phyloP scores from a whole-genome alignment of 768 basidiomycete genomes.

The Panaeolus papilionaceus region DNA sequence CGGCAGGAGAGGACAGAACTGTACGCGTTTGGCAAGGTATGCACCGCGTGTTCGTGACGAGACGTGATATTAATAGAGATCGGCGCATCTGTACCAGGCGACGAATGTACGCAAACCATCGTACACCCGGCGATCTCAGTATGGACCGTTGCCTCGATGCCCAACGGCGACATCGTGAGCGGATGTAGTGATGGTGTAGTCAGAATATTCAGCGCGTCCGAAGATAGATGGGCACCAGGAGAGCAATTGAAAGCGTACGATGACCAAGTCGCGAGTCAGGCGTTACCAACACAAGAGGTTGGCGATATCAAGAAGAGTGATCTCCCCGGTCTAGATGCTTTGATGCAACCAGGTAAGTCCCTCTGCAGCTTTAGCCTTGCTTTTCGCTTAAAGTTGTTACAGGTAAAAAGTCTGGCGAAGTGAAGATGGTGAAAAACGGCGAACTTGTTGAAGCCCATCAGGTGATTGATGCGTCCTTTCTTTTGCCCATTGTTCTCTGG shows the following conservation, averaged over 20 bases:
- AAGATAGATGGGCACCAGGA: conserved; percentile 75
- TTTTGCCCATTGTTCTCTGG: conserved; percentile 9
- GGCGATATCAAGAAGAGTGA: conserved; percentile 95
- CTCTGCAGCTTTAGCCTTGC: not conserved
- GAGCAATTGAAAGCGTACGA: conserved; percentile 75
- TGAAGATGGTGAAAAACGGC: conserved; percentile 87
- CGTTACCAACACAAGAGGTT: conserved; percentile 84
- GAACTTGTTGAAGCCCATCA: conserved; percentile 90
- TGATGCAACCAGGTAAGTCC: conserved; percentile 71
- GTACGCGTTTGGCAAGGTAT: conserved; percentile 90
- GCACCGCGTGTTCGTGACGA: conserved; percentile 26
- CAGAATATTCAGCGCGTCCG: conserved; percentile 80
- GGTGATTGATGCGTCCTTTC: conserved; percentile 46
- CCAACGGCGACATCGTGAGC: conserved; percentile 91
- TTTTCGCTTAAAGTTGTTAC: conserved; percentile 11
- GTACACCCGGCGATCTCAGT: conserved; percentile 97
- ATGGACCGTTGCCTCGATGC: conserved; percentile 89
- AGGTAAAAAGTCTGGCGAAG: conserved; percentile 95
- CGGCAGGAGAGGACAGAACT: conserved; percentile 94
- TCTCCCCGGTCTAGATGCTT: conserved; percentile 84
- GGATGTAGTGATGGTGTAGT: conserved; percentile 90
- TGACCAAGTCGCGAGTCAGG: conserved; percentile 74
- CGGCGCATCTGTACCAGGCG: conserved; percentile 57
- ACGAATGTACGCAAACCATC: conserved; percentile 87
- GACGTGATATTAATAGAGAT: not conserved